A percentile compares a stretch with the other conserved stretches of the same genome.
phyloP scores from a whole-genome alignment of 78 protist genomes.

The Dictyostelium brefeldianum region DNA sequence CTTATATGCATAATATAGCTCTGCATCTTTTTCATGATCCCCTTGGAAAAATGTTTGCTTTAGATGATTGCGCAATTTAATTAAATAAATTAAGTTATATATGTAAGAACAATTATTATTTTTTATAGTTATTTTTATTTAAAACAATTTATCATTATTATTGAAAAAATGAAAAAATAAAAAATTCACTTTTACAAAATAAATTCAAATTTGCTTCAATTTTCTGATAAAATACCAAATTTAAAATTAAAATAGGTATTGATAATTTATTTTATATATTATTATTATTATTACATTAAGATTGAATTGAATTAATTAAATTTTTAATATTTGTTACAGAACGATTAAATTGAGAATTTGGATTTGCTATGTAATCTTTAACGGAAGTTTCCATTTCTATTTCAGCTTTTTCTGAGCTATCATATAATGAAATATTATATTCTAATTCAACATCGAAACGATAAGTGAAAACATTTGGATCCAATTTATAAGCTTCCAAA shows the following conservation, averaged over 20 bases:
- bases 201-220: too few species aligned
- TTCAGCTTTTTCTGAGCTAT: not conserved
- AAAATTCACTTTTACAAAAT: too few species aligned
- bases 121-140: not conserved
- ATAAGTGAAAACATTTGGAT: not conserved
- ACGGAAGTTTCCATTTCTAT: constrained; percentile 11
- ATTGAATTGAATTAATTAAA: not conserved
- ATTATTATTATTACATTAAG: not conserved
- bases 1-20: too few species aligned
- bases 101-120: too few species aligned
- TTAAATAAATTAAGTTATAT: too few species aligned
- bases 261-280: not conserved
- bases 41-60: too few species aligned
- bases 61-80: too few species aligned
- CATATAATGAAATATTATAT: not conserved
- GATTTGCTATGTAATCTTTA: not conserved
- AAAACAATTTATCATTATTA: not conserved
- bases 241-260: too few species aligned
- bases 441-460: constrained; percentile 1
- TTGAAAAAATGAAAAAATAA: too few species aligned
- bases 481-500: not conserved
- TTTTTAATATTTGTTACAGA: constrained; percentile 18
- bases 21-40: too few species aligned
- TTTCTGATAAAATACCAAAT: too few species aligned
- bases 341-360: not conserved